These are phyloP conservation scores for Aurifilum marmelostoma DNA, from an alignment of 2,329 filamentous ascomycete species.

Conservation along the genomic window DNA sequence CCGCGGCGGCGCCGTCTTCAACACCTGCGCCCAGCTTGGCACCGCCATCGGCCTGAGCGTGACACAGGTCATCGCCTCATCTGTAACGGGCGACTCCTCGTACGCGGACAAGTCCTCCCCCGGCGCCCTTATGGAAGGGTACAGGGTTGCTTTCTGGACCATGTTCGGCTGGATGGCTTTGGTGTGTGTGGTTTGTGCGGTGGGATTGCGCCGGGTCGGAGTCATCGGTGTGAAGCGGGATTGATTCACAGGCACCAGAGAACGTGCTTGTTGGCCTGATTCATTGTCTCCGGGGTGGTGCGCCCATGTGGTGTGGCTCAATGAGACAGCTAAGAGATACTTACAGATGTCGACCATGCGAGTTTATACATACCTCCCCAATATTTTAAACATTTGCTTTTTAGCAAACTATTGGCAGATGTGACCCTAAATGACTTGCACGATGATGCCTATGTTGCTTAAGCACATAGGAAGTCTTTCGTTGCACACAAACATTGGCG, in stretches of 20 bases:
- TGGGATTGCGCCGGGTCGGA: constrained; percentile 22
- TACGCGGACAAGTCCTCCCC: constrained; percentile 3
- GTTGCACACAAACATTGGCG: no score
- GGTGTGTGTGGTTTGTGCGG: neutral
- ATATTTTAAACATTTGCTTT: neutral
- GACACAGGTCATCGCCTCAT: constrained; percentile 23
- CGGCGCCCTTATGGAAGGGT: constrained; percentile 18
- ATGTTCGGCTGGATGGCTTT: constrained; percentile 26
- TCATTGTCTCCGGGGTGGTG: neutral
- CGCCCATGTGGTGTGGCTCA: neutral
- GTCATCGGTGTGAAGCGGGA: constrained; percentile 23
- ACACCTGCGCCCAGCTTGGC: constrained; percentile 57
- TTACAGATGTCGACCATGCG: no score
- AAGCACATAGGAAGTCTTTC: no score
- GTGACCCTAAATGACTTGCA: no score
- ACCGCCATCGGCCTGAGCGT: constrained; percentile 22
- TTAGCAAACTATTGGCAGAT: neutral
- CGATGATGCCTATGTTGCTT: no score
- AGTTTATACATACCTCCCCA: neutral
- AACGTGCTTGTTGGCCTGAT: neutral
- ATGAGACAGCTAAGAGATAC: neutral
- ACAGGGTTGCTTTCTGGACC: constrained; percentile 21
- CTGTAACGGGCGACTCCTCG: constrained; percentile 1
- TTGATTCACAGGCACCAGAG: neutral
- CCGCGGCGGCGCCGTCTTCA: constrained; percentile 65